phyloP scores from a whole-genome alignment of 768 basidiomycete species.

The Leucogyrophana mollusca region DNA sequence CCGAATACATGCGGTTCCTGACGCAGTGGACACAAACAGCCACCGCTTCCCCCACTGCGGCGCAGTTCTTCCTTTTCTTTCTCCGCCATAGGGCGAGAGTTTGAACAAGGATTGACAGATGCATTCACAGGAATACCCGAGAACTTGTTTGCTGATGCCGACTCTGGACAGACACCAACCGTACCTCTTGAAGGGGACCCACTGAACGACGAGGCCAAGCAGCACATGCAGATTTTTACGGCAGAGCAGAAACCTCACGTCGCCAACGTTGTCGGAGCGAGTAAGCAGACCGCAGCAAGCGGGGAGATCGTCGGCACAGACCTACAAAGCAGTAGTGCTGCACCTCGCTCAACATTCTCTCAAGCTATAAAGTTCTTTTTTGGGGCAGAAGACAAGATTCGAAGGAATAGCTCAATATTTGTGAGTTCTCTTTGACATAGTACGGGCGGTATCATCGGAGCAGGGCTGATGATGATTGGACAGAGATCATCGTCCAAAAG shows the following conservation, averaged over 20 bases:
- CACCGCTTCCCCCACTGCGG: background rate
- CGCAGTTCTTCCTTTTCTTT: background rate
- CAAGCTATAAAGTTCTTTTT: constrained; percentile 5
- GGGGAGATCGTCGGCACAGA: background rate
- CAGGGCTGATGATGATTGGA: too few relatives aligned
- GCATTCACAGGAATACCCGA: background rate
- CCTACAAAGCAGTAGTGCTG: background rate
- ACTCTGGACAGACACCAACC: background rate
- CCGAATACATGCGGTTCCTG: too few relatives aligned
- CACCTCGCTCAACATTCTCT: constrained; percentile 4
- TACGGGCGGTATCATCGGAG: too few relatives aligned
- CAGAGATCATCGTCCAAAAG: too few relatives aligned
- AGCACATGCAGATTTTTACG: constrained; percentile 2
- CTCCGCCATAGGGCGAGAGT: background rate
- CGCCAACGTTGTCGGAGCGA: constrained; percentile 3
- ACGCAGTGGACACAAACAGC: background rate
- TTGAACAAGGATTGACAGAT: background rate
- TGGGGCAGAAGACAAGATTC: background rate
- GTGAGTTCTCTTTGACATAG: too few relatives aligned
- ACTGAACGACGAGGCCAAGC: background rate
- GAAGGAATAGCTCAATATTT: too few relatives aligned
- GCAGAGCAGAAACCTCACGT: constrained; percentile 4
- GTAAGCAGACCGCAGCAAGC: background rate
- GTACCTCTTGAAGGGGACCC: background rate
- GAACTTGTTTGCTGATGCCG: constrained; percentile 5